phyloP scores from a whole-genome alignment of 441 rosid species.

The Syzygium syzygioides region DNA sequence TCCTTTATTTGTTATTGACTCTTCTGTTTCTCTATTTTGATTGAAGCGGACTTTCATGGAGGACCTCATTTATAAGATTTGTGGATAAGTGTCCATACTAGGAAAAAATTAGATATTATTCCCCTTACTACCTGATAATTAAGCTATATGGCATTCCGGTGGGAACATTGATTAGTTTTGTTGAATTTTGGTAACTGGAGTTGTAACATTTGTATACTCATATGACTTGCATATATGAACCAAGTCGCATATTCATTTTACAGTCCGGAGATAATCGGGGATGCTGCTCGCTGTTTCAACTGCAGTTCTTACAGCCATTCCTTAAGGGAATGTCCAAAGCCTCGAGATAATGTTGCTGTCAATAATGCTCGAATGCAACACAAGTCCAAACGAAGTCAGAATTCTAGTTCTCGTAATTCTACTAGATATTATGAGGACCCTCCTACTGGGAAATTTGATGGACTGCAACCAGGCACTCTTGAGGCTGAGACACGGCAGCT shows the following conservation, averaged over 20 bases:
- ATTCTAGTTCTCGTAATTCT: conserved; percentile 45
- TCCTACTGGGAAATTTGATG: conserved; percentile 77
- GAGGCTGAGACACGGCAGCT: conserved; percentile 68
- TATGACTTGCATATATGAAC: not conserved
- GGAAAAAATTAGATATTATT: not conserved
- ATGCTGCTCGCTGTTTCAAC: conserved; percentile 92
- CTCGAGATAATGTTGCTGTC: conserved; percentile 79
- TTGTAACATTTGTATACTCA: not conserved
- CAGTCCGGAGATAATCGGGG: conserved; percentile 64
- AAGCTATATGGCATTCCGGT: not conserved
- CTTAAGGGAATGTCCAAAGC: conserved; percentile 82
- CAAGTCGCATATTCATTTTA: conserved; percentile 12
- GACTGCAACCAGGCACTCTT: conserved; percentile 85
- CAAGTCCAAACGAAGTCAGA: conserved; percentile 64
- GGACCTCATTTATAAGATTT: not conserved
- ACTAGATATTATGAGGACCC: conserved; percentile 69
- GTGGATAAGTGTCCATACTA: not conserved
- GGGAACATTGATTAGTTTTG: not conserved
- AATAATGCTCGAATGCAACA: conserved; percentile 75
- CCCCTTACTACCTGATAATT: not conserved
- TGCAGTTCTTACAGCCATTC: conserved; percentile 93
- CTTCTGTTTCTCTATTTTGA: not conserved
- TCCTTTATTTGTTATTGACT: not conserved
- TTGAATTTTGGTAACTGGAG: not conserved
- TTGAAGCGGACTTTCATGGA: not conserved